Evolutionary conservation across 2,329 filamentous ascomycete genomes (phyloP).

Genomic region (Cryphonectria carpinicola): DNA sequence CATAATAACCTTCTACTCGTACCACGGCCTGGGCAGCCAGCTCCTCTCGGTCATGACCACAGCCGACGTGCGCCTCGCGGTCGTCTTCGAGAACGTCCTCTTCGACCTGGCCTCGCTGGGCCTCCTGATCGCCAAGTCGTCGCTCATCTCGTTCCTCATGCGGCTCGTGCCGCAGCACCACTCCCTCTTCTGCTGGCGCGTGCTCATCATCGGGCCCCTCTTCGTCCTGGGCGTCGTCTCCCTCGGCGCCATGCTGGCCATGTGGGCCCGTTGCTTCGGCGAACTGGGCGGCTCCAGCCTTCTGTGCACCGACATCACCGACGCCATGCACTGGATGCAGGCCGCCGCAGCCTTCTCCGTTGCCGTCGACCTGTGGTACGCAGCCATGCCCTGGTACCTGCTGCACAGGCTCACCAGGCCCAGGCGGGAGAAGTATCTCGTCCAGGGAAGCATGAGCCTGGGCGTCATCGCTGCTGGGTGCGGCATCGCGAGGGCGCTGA

Average conservation of each 20-base stretch:
- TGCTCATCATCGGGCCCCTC: conserved; percentile 28
- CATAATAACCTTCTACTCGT: conserved; percentile 29
- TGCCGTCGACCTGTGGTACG: conserved; percentile 27
- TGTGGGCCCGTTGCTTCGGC: conserved; percentile 26
- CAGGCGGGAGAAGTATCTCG: conserved; percentile 21
- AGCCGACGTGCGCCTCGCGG: conserved; percentile 22
- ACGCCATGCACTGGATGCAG: conserved; percentile 28
- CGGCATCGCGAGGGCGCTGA: conserved; percentile 25
- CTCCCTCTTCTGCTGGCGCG: conserved; percentile 20
- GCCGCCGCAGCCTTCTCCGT: conserved; percentile 24
- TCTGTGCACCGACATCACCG: conserved; percentile 20
- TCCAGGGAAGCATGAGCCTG: conserved; percentile 28
- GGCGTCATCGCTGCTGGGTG: conserved; percentile 25
- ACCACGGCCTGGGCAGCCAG: conserved; percentile 28
- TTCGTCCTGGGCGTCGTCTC: conserved; percentile 27
- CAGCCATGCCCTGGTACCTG: conserved; percentile 28
- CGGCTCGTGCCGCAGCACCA: conserved; percentile 27
- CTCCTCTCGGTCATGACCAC: conserved; percentile 22
- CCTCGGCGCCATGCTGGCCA: conserved; percentile 30
- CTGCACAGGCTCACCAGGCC: conserved; percentile 25
- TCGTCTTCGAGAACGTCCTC: conserved; percentile 27
- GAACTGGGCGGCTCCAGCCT: conserved; percentile 18
- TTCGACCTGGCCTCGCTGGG: conserved; percentile 26
- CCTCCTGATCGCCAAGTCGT: conserved; percentile 25
- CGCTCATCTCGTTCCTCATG: conserved; percentile 28